phyloP scores from a whole-genome alignment of 495 filamentous ascomycete species.

The Aspergillus bertholletiae region DNA sequence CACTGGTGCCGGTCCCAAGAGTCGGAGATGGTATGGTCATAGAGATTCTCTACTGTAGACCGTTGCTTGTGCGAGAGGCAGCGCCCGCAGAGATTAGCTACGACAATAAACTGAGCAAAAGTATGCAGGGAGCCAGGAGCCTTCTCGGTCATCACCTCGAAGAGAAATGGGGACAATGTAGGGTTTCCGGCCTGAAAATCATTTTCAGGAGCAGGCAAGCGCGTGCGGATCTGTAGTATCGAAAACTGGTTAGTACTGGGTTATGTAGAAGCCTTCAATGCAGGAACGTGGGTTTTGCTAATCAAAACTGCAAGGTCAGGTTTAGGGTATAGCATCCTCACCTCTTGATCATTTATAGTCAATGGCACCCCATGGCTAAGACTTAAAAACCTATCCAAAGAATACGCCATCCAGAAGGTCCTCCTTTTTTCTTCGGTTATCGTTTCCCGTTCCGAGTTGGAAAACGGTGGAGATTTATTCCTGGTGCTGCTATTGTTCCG shows the following conservation, averaged over 20 bases:
- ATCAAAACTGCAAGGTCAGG: no score
- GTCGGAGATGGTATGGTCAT: slow-evolving; percentile 23
- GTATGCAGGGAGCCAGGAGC: slow-evolving; percentile 30
- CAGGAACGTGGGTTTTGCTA: no score
- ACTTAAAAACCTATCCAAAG: slow-evolving; percentile 50
- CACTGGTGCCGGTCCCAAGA: slow-evolving; percentile 49
- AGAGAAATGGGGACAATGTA: slow-evolving; percentile 37
- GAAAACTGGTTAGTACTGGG: no score
- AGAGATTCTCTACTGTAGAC: slow-evolving; percentile 21
- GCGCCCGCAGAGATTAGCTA: slow-evolving; percentile 46
- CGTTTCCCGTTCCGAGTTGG: no score
- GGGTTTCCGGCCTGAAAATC: slow-evolving; percentile 51
- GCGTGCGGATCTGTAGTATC: slow-evolving; percentile 22
- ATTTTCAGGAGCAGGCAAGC: slow-evolving; percentile 32
- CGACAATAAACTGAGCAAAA: slow-evolving; percentile 44
- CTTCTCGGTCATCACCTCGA: slow-evolving; percentile 33
- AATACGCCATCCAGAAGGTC: slow-evolving; percentile 55
- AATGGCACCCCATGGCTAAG: slow-evolving; percentile 43
- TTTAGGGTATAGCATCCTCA: no score
- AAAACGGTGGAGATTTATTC: no score
- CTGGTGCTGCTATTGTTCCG: no score
- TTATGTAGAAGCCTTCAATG: no score
- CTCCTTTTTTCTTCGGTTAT: slow-evolving; percentile 52
- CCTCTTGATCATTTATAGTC: slow-evolving; percentile 49
- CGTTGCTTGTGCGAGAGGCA: slow-evolving; percentile 41